Evolutionary conservation across 495 filamentous ascomycete species (phyloP).

Genomic region (Talaromyces liani): DNA sequence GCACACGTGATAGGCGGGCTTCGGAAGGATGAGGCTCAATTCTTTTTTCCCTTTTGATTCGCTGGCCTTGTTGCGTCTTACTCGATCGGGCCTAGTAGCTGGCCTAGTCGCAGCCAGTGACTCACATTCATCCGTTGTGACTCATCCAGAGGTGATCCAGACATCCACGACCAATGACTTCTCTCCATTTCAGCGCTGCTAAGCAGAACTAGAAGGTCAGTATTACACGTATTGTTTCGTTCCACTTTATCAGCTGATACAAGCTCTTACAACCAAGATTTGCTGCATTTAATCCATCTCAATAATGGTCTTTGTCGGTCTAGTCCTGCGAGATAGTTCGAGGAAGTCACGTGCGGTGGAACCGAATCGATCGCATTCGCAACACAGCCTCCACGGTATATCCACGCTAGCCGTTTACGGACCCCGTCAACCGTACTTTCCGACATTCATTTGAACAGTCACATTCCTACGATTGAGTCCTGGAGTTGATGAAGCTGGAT

Average conservation of each 20-base stretch:
- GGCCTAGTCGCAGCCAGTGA: neutral
- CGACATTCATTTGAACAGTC: neutral
- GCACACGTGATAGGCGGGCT: neutral
- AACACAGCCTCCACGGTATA: neutral
- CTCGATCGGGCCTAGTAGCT: neutral
- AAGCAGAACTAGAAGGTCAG: neutral
- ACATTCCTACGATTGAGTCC: neutral
- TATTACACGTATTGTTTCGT: neutral
- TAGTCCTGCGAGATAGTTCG: neutral
- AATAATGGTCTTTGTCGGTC: neutral
- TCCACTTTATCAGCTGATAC: neutral
- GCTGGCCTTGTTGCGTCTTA: neutral
- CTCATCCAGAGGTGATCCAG: neutral
- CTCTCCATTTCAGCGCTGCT: neutral
- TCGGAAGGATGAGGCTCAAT: constrained; percentile 1
- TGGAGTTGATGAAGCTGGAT: neutral
- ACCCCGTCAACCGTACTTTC: neutral
- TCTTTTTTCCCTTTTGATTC: neutral
- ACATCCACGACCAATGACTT: neutral
- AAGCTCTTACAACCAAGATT: neutral
- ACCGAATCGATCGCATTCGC: neutral
- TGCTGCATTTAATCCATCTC: neutral
- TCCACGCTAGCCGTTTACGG: neutral
- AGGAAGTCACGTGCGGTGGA: neutral
- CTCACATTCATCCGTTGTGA: neutral